Evolutionary conservation across 768 basidiomycete genomes (phyloP).

Genomic region (Termitomyces sp.): DNA sequence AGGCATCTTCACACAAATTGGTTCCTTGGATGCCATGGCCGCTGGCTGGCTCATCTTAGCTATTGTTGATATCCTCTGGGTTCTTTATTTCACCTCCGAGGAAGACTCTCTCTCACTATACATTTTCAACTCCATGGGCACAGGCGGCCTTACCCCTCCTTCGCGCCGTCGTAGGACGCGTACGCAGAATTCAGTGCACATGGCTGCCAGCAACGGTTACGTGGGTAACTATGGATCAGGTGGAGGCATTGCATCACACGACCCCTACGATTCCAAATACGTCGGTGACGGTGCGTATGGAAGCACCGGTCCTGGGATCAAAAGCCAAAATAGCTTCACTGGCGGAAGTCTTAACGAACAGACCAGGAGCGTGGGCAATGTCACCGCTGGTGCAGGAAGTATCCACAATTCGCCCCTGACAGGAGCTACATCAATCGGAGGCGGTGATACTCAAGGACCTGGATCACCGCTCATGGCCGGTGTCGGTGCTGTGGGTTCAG

Average conservation of each 20-base stretch:
- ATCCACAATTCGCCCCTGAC: constrained; percentile 43
- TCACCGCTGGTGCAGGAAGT: constrained; percentile 43
- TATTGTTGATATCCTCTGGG: constrained; percentile 92
- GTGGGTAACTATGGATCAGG: constrained; percentile 59
- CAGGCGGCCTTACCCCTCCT: constrained; percentile 79
- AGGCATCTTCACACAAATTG: constrained; percentile 52
- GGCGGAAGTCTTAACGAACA: constrained; percentile 36
- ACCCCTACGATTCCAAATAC: constrained; percentile 62
- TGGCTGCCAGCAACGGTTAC: constrained; percentile 58
- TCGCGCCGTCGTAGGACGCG: constrained; percentile 74
- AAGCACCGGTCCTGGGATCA: constrained; percentile 40
- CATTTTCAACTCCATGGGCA: constrained; percentile 84
- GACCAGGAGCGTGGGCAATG: constrained; percentile 30
- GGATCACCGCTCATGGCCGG: constrained; percentile 68
- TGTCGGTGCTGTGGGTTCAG: constrained; percentile 48
- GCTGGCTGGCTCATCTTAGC: constrained; percentile 93
- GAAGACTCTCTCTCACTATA: constrained; percentile 85
- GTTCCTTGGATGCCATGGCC: constrained; percentile 74
- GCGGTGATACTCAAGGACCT: constrained; percentile 42
- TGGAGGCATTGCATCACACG: constrained; percentile 64
- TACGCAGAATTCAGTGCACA: constrained; percentile 53
- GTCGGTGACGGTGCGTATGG: constrained; percentile 44
- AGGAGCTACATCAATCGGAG: constrained; percentile 36
- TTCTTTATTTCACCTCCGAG: constrained; percentile 95
- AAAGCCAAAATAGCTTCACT: constrained; percentile 52